Evolutionary conservation across 2,329 filamentous ascomycete species (phyloP).

Genomic region (Cladosporium colombiae): DNA sequence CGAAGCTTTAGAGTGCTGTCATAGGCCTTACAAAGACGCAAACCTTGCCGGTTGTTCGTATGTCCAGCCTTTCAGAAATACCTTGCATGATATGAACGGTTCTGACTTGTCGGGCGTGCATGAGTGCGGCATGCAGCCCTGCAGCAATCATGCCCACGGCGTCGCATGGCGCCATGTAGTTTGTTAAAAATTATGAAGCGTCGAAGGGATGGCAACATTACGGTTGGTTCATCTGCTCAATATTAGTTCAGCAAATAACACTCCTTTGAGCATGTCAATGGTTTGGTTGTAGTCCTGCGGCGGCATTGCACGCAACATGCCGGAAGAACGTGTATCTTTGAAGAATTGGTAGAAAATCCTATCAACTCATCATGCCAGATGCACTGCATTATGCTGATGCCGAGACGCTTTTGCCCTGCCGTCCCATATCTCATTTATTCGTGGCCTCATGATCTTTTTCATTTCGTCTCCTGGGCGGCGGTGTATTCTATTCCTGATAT

Average conservation of each 20-base stretch:
- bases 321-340: neutral
- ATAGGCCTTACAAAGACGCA: neutral
- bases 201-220: neutral
- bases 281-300: too few species aligned
- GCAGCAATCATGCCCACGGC: too few species aligned
- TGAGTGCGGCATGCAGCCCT: too few species aligned
- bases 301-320: neutral
- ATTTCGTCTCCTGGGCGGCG: neutral
- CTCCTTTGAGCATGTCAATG: neutral
- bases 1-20: neutral
- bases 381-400: neutral
- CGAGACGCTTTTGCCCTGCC: neutral
- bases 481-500: neutral
- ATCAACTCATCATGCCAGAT: neutral
- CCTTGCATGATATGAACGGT: neutral
- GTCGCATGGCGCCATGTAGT: neutral
- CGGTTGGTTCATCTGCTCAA: neutral
- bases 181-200: neutral
- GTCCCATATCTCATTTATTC: slow-evolving; percentile 2
- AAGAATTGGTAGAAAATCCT: neutral
- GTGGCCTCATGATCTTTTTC: neutral
- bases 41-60: neutral
- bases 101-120: too few species aligned
- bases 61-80: neutral
- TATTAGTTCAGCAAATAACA: neutral